Base-by-base conservation (phyloP, 345 rosid species). In the Eucalyptus cloeziana region DNA sequence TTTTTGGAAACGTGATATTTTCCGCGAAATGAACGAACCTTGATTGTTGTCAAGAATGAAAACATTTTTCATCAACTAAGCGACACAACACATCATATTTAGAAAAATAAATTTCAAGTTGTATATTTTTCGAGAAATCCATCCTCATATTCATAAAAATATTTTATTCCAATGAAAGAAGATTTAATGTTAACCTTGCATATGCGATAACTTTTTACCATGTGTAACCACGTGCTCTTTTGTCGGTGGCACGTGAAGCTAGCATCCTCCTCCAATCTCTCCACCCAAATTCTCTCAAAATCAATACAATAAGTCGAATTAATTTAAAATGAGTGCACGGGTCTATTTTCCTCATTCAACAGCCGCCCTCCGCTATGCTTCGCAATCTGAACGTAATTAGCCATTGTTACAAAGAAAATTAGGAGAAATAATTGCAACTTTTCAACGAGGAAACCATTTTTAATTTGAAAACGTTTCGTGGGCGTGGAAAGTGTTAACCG, bases 391-490 rank as follows among this genome's bases (percentile, higher is more conserved):
- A 64, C 76, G 37, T 64, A 7, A 30, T 7, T 2, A n/a, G 37
- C 5, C 76, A n/a, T 64, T 1, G 21, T n/a, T 64, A n/a, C 3
- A 7, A n/a, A 64, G 14, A n/a, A n/a, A n/a, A n/a, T 64, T 0
- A 14, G 31, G 33, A 30, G 31, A 4, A n/a, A 16, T 27, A 14
- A 64, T 64, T 31, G 37, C 76, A 0, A 14, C 76, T 30, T 64
- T 64, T 64, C 76, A 64, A n/a, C 0, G 76, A 64, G 76, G 19
- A 16, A n/a, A 64, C 33, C 33, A n/a, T 64, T 64, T 14, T 64
- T 13, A 16, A n/a, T 64, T n/a, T 30, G 76, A n/a, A n/a, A n/a
- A n/a, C 33, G 17, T 64, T 64, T 64, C 9, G 8, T 14, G 16
- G 76, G 21, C 76, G 37, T 30, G 5, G 19, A 31, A n/a, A 15